Evolutionary conservation across 163 green algal species (phyloP).

Genomic region (Volvox carteri): DNA sequence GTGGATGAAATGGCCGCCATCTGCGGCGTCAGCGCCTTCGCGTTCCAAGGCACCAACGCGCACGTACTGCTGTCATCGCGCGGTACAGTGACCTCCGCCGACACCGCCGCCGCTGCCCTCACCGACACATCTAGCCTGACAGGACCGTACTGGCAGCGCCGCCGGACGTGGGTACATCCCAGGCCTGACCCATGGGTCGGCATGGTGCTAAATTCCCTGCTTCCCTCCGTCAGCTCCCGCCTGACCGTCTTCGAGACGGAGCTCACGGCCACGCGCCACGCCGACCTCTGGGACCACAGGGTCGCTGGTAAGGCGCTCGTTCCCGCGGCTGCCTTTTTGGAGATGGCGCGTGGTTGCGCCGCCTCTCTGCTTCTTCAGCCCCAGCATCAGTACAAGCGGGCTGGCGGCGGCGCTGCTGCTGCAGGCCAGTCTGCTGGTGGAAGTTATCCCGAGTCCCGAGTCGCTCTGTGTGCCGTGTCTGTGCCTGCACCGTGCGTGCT

Average conservation of each 20-base stretch:
- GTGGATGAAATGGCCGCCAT: neutral
- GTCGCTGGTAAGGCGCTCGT: slow-evolving; percentile 73
- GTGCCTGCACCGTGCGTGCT: slow-evolving; percentile 70
- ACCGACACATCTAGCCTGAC: neutral
- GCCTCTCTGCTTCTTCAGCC: slow-evolving; percentile 29
- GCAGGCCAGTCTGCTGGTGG: no score
- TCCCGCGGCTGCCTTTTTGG: slow-evolving; percentile 79
- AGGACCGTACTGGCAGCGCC: slow-evolving; percentile 22
- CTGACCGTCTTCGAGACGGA: slow-evolving; percentile 4
- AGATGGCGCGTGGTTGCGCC: slow-evolving; percentile 58
- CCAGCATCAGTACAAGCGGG: slow-evolving; percentile 17
- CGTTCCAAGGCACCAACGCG: slow-evolving; percentile 90
- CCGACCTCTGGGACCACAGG: slow-evolving; percentile 71
- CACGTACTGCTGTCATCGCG: slow-evolving; percentile 66
- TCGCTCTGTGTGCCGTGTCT: slow-evolving; percentile 36
- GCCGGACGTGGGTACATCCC: slow-evolving; percentile 63
- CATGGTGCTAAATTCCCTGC: neutral
- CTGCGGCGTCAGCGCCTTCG: slow-evolving; percentile 84
- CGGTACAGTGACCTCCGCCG: no score
- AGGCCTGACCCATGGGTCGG: slow-evolving; percentile 35
- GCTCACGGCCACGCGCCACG: slow-evolving; percentile 14
- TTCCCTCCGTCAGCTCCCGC: neutral
- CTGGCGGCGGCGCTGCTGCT: neutral
- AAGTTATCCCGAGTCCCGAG: neutral
- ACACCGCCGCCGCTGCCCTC: neutral